Evolutionary conservation across 371 early-diverging fungal species (phyloP).

Genomic region (Sporodiniella umbellata): DNA sequence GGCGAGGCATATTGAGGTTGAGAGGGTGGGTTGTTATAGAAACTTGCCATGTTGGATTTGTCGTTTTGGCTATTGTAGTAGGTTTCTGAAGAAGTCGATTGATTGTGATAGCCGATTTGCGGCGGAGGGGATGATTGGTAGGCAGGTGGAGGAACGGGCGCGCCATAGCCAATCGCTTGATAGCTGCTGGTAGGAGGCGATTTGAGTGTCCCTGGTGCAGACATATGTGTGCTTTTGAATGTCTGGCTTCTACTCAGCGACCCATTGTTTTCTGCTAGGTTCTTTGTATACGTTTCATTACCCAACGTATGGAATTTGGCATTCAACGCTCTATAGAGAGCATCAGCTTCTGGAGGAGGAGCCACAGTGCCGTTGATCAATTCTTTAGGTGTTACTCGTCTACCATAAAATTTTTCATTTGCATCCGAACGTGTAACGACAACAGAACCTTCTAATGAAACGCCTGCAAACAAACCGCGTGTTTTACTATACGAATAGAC

Average conservation of each 20-base stretch:
- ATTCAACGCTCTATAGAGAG: slow-evolving; percentile 80
- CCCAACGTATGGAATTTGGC: slow-evolving; percentile 29
- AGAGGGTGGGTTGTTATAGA: no score
- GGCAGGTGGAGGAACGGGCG: neutral
- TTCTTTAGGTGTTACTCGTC: slow-evolving; percentile 77
- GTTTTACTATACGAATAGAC: slow-evolving; percentile 90
- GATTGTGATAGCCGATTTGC: neutral
- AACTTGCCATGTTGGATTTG: no score
- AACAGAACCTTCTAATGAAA: slow-evolving; percentile 94
- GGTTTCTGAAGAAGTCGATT: neutral
- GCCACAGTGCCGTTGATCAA: slow-evolving; percentile 74
- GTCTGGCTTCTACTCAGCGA: slow-evolving; percentile 1
- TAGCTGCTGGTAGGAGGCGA: slow-evolving; percentile 23
- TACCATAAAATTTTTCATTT: slow-evolving; percentile 87
- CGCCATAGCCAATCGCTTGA: neutral
- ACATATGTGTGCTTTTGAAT: slow-evolving; percentile 25
- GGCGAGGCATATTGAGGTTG: neutral
- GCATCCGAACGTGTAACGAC: slow-evolving; percentile 91
- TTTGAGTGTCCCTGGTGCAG: slow-evolving; percentile 28
- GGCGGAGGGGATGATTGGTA: neutral
- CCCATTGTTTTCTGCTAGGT: slow-evolving; percentile 6
- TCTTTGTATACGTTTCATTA: slow-evolving; percentile 12
- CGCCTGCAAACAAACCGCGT: slow-evolving; percentile 92
- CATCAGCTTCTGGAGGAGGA: slow-evolving; percentile 83
- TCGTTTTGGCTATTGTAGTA: no score